A percentile compares a stretch with the other conserved stretches of the same genome.
Conservation (phyloP, 768 basidiomycete species). For the Hygrophorus russula region DNA sequence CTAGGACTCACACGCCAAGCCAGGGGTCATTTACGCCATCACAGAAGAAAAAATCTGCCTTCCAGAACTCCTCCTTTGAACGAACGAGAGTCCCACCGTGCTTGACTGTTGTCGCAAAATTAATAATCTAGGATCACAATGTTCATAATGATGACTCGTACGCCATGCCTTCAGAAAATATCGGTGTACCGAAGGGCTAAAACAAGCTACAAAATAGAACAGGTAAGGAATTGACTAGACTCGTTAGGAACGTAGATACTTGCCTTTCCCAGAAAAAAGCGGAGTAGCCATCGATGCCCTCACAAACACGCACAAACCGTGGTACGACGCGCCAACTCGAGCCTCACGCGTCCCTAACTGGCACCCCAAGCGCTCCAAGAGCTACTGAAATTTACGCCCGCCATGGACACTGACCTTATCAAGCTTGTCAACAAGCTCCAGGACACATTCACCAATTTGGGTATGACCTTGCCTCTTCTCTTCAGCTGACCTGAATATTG, state of each 20-base stretch:
- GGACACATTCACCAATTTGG: constrained; percentile 83
- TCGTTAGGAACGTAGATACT: too few relatives aligned
- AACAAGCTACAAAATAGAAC: constrained; percentile 15
- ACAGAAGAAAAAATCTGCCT: constrained; percentile 6
- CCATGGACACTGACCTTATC: constrained; percentile 92
- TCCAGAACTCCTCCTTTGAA: constrained; percentile 5
- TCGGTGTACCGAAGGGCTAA: constrained; percentile 8
- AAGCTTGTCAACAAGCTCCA: constrained; percentile 92
- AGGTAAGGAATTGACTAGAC: too few relatives aligned
- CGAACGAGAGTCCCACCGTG: constrained; percentile 5
- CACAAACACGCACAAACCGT: too few relatives aligned
- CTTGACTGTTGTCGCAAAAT: neutral
- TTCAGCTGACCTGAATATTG: constrained; percentile 9
- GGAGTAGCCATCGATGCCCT: too few relatives aligned
- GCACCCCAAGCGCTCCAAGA: too few relatives aligned
- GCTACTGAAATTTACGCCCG: neutral
- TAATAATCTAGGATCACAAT: neutral
- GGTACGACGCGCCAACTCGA: too few relatives aligned
- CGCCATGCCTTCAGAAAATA: constrained; percentile 5
- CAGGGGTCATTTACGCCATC: constrained; percentile 6
- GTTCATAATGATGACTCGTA: neutral
- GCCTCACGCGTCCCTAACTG: too few relatives aligned
- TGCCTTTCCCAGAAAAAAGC: too few relatives aligned
- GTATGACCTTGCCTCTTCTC: constrained; percentile 30
- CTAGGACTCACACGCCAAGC: constrained; percentile 2